Percentiles rank a stretch among this genome's conserved stretches.
These are phyloP conservation scores for Crataegus laevigata DNA, from an alignment of 306 rosid species.

Conservation along the genomic window DNA sequence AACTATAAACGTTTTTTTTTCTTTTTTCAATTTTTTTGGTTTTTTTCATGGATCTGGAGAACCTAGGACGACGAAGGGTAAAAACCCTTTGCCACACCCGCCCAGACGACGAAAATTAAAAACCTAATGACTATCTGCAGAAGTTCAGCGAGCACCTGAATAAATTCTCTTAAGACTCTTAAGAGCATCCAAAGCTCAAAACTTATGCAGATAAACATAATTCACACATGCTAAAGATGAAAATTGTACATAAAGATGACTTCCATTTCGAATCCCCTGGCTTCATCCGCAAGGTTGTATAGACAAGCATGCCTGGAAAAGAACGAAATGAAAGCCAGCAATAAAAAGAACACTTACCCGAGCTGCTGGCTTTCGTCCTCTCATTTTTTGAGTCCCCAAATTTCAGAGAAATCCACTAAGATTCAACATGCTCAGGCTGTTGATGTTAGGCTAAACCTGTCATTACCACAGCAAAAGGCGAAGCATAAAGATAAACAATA, in stretches of 20 bases:
- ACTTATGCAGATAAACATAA: background rate
- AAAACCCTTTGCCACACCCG: background rate
- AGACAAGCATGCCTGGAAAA: conserved; percentile 34
- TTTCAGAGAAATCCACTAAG: background rate
- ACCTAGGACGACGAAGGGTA: background rate
- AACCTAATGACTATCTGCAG: background rate
- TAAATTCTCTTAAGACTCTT: background rate
- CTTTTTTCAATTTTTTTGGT: background rate
- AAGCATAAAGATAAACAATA: conserved; percentile 43
- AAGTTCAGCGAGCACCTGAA: background rate
- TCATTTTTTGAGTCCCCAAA: background rate
- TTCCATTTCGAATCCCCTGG: conserved; percentile 2
- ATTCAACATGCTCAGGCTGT: conserved; percentile 28
- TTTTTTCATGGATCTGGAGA: background rate
- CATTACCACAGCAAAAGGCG: conserved; percentile 20
- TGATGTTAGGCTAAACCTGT: conserved; percentile 52
- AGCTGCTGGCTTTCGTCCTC: conserved; percentile 52
- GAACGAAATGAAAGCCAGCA: conserved; percentile 64
- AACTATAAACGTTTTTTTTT: background rate
- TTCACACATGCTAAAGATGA: background rate
- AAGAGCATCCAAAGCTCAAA: background rate
- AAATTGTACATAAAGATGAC: background rate
- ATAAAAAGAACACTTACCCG: conserved; percentile 65
- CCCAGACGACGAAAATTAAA: background rate
- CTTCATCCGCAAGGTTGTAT: background rate